Evolutionary conservation across 345 rosid genomes (phyloP).

Genomic region (Salix viminalis): DNA sequence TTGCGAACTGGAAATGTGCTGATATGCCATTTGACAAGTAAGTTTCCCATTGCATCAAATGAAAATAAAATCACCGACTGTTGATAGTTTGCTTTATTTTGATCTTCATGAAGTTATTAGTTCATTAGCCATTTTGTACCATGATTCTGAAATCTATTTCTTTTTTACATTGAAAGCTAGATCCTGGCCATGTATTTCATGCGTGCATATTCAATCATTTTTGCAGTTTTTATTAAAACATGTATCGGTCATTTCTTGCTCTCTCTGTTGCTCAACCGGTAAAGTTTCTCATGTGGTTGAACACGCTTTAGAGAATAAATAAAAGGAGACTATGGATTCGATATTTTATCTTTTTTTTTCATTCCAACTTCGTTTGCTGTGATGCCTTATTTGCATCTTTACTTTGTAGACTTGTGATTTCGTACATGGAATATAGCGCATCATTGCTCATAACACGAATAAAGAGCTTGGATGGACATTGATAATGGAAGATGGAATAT

Average conservation of each 20-base stretch:
- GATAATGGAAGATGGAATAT: neutral
- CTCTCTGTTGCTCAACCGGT: neutral
- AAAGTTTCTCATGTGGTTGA: neutral
- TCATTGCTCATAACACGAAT: neutral
- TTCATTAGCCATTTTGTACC: neutral
- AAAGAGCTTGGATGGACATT: neutral
- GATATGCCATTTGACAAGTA: conserved; percentile 77
- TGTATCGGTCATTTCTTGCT: neutral
- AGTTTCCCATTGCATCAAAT: conserved; percentile 10
- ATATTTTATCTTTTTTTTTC: neutral
- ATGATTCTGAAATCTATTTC: neutral
- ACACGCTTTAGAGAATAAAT: neutral
- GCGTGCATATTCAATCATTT: neutral
- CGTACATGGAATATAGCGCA: neutral
- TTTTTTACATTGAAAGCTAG: neutral
- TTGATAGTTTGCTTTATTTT: neutral
- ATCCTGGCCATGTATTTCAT: neutral
- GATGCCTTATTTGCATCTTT: neutral
- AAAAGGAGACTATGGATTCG: neutral
- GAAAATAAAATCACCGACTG: neutral
- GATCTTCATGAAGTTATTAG: neutral
- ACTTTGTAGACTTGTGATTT: neutral
- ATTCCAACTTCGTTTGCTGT: neutral
- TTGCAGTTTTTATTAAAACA: neutral
- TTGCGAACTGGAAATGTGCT: conserved; percentile 73